Conservation (phyloP, 2,329 filamentous ascomycete species). For the Nectriaceae sp. region DNA sequence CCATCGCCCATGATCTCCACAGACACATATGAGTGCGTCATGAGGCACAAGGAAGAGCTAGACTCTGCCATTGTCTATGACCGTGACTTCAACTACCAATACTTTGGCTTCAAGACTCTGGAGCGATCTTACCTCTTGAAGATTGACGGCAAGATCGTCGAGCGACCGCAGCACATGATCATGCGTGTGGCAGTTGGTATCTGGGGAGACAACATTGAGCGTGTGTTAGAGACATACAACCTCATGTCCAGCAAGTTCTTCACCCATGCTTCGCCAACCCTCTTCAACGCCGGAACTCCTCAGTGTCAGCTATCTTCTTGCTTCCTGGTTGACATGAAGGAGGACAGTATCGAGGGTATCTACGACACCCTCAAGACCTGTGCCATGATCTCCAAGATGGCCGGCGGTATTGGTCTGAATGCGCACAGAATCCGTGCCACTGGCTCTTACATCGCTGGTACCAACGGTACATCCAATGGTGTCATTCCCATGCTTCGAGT, state of each 20-base stretch:
- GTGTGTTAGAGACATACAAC: slow-evolving; percentile 96
- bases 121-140: slow-evolving; percentile 97
- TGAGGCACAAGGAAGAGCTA: slow-evolving; percentile 94
- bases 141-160: slow-evolving; percentile 92
- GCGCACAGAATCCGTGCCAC: slow-evolving; percentile 96
- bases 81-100: slow-evolving; percentile 99
- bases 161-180: slow-evolving; percentile 98
- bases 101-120: slow-evolving; percentile 99
- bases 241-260: slow-evolving; percentile 99
- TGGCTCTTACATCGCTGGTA: slow-evolving; percentile 96
- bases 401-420: slow-evolving; percentile 95
- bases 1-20: slow-evolving; percentile 93
- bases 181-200: slow-evolving; percentile 99
- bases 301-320: slow-evolving; percentile 94
- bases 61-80: slow-evolving; percentile 99
- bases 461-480: slow-evolving; percentile 97
- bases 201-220: slow-evolving; percentile 92
- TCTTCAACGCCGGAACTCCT: slow-evolving; percentile 97
- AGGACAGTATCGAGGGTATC: slow-evolving; percentile 98
- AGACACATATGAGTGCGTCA: slow-evolving; percentile 86
- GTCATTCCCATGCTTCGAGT: slow-evolving; percentile 97
- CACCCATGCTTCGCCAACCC: slow-evolving; percentile 94
- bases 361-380: slow-evolving; percentile 99
- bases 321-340: slow-evolving; percentile 99
- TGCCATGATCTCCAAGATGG: slow-evolving; percentile 99